A percentile compares a stretch with the other conserved stretches of the same genome.
Evolutionary conservation across 1,284 basidiomycete species (phyloP).

Genomic region (Sphaerobolus stellatus): DNA sequence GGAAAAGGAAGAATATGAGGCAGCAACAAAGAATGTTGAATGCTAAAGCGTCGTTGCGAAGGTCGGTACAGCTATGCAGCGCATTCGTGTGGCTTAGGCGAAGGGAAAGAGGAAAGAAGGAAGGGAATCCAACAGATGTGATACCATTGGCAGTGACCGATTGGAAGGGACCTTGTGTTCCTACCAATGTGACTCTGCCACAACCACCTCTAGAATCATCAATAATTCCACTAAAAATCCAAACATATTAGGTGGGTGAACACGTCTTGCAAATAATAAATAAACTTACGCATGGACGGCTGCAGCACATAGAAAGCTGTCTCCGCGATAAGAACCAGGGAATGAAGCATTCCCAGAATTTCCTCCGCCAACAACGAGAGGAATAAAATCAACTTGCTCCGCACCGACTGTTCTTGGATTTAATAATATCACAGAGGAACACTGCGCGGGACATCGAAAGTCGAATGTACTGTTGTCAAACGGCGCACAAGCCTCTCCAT

Average conservation of each 20-base stretch:
- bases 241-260: conserved; percentile 9
- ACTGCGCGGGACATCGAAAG: conserved; percentile 82
- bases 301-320: conserved; percentile 83
- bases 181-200: conserved; percentile 64
- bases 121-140: conserved; percentile 69
- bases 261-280: neutral
- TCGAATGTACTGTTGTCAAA: conserved; percentile 63
- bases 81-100: conserved; percentile 33
- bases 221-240: conserved; percentile 58
- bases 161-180: conserved; percentile 70
- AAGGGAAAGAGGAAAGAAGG: conserved; percentile 49
- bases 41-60: conserved; percentile 64
- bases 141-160: conserved; percentile 64
- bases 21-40: conserved; percentile 70
- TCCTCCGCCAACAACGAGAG: conserved; percentile 83
- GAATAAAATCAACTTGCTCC: conserved; percentile 62
- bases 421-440: conserved; percentile 63
- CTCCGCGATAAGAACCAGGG: conserved; percentile 70
- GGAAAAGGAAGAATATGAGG: conserved; percentile 69
- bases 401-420: conserved; percentile 79
- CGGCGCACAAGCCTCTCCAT: conserved; percentile 68
- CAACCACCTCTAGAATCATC: conserved; percentile 72
- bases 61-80: conserved; percentile 67
- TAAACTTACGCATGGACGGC: conserved; percentile 74
- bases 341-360: conserved; percentile 42